phyloP scores from a whole-genome alignment of 2,329 filamentous ascomycete genomes.

The Penicillium concentricum region DNA sequence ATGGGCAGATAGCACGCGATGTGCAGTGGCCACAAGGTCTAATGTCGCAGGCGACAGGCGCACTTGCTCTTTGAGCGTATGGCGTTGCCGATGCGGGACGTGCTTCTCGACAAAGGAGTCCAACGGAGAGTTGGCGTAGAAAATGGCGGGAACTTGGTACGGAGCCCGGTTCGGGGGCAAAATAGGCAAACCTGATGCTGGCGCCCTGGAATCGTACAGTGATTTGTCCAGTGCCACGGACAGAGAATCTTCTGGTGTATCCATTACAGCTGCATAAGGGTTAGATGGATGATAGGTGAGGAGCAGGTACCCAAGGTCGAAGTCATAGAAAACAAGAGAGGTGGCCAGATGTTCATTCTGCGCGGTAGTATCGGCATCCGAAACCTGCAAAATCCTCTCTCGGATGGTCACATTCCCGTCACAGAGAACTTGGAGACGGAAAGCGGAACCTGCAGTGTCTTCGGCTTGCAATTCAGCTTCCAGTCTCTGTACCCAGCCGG shows the following conservation, averaged over 20 bases:
- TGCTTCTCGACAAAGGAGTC: constrained; percentile 44
- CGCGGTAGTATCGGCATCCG: constrained; percentile 27
- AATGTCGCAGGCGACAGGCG: constrained; percentile 50
- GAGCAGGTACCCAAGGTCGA: constrained; percentile 58
- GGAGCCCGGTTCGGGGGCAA: constrained; percentile 40
- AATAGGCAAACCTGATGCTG: constrained; percentile 23
- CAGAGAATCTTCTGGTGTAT: constrained; percentile 44
- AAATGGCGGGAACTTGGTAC: constrained; percentile 43
- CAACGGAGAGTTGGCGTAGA: constrained; percentile 41
- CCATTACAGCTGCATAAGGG: constrained; percentile 53
- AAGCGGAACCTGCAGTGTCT: constrained; percentile 52
- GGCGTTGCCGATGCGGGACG: constrained; percentile 43
- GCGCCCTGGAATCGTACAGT: constrained; percentile 25
- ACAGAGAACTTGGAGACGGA: constrained; percentile 57
- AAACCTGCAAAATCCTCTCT: constrained; percentile 48
- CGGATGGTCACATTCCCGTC: constrained; percentile 51
- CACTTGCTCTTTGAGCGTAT: constrained; percentile 46
- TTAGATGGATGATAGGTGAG: constrained; percentile 50
- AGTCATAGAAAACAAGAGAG: constrained; percentile 56
- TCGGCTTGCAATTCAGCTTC: constrained; percentile 57
- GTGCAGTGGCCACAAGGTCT: constrained; percentile 48
- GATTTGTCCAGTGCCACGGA: constrained; percentile 28
- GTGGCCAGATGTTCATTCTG: constrained; percentile 43
- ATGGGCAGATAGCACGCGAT: constrained; percentile 47
- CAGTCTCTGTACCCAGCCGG: constrained; percentile 56